phyloP scores from a whole-genome alignment of 441 rosid species.

The Erodium moschatum region DNA sequence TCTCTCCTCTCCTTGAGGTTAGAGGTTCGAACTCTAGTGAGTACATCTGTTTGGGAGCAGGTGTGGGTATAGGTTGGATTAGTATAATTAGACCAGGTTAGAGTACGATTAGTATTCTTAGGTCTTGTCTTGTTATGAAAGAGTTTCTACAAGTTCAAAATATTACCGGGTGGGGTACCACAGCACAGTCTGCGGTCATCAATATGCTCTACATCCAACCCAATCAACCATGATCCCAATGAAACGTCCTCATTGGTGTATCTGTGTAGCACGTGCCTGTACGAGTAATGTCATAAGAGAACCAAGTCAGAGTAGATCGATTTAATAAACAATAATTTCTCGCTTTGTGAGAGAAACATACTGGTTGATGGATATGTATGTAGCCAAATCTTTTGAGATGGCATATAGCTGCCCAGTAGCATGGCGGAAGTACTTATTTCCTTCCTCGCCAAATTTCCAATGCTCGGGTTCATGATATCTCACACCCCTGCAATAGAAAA shows the following conservation, averaged over 20 bases:
- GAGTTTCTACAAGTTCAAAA: slow-evolving; percentile 9
- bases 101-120: no score
- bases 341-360: slow-evolving; percentile 28
- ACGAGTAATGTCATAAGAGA: slow-evolving; percentile 16
- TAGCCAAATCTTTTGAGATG: slow-evolving; percentile 63
- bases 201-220: slow-evolving; percentile 76
- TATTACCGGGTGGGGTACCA: slow-evolving; percentile 78
- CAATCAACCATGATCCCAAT: slow-evolving; percentile 83
- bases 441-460: slow-evolving; percentile 90
- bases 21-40: no score
- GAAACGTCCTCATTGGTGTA: slow-evolving; percentile 84
- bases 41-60: no score
- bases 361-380: slow-evolving; percentile 77
- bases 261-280: slow-evolving; percentile 69
- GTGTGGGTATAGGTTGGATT: no score
- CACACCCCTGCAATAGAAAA: slow-evolving; percentile 51
- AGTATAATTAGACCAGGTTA: no score
- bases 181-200: slow-evolving; percentile 90
- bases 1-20: no score
- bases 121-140: neutral
- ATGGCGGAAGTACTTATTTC: slow-evolving; percentile 89
- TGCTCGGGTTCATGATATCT: slow-evolving; percentile 88
- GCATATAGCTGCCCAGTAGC: slow-evolving; percentile 93
- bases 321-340: neutral
- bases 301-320: slow-evolving; percentile 15